Evolutionary conservation across 2,329 filamentous ascomycete species (phyloP).

Genomic region (Colletotrichum sp.): DNA sequence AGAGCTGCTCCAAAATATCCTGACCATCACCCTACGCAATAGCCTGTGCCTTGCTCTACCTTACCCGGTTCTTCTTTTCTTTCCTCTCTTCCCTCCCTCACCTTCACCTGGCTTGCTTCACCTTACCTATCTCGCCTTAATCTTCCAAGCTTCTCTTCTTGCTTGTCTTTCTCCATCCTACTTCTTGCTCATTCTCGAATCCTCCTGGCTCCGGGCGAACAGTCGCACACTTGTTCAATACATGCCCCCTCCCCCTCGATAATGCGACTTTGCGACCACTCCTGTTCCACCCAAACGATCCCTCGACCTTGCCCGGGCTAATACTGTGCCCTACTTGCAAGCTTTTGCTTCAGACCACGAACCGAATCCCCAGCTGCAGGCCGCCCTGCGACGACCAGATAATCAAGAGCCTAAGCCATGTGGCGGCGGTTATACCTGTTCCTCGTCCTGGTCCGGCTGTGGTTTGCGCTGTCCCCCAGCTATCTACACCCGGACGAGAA

Average conservation of each 20-base stretch:
- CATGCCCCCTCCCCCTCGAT: conserved; percentile 12
- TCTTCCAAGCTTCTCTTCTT: neutral
- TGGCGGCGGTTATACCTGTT: conserved; percentile 90
- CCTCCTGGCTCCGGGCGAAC: neutral
- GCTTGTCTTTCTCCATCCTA: neutral
- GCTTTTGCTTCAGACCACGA: neutral
- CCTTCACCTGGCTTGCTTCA: neutral
- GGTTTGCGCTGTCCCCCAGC: conserved; percentile 92
- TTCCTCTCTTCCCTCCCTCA: neutral
- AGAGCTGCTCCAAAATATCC: conserved; percentile 10
- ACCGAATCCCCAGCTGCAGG: conserved; percentile 28
- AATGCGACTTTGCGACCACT: conserved; percentile 19
- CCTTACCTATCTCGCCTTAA: neutral
- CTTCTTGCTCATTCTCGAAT: neutral
- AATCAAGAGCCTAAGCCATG: conserved; percentile 58
- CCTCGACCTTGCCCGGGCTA: neutral
- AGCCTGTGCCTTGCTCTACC: neutral
- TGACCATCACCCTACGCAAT: conserved; percentile 12
- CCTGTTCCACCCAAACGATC: neutral
- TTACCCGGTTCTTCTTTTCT: neutral
- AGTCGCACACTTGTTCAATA: conserved; percentile 2
- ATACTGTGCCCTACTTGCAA: neutral
- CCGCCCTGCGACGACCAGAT: conserved; percentile 19
- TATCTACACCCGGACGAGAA: conserved; percentile 99
- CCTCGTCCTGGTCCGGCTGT: conserved; percentile 85